These are phyloP conservation scores for Saccharomyces hybrid DNA, from an alignment of 1,139 yeast species.

Conservation along the genomic window DNA sequence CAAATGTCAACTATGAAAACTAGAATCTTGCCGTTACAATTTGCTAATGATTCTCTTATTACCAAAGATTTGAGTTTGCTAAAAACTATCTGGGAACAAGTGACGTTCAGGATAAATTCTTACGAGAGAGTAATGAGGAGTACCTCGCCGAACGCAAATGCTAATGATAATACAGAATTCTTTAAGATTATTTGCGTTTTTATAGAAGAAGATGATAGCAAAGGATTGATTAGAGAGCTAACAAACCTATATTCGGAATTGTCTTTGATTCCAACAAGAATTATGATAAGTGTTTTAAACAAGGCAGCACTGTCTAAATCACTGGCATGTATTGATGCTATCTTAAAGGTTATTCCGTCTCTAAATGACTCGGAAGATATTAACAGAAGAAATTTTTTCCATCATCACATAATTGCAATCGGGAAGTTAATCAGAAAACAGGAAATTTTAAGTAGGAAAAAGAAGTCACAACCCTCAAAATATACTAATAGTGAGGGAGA, in stretches of 20 bases:
- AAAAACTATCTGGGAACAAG: background rate
- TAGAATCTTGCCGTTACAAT: constrained; percentile 67
- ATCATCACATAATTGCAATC: constrained; percentile 67
- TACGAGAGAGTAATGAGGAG: background rate
- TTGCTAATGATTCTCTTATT: constrained; percentile 61
- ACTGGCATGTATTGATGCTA: constrained; percentile 47
- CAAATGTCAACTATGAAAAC: constrained; percentile 62
- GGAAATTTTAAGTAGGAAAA: background rate
- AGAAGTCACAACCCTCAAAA: background rate
- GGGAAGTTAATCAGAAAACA: constrained; percentile 41
- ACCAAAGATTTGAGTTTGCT: constrained; percentile 41
- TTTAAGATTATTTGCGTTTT: constrained; percentile 22
- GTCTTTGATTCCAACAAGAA: constrained; percentile 32
- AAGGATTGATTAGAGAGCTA: constrained; percentile 38
- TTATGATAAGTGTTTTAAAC: constrained; percentile 43
- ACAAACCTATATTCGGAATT: constrained; percentile 35
- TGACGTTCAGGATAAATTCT: background rate
- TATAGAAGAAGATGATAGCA: constrained; percentile 42
- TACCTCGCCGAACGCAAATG: background rate
- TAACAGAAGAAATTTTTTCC: constrained; percentile 77
- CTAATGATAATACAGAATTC: background rate
- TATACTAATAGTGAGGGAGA: background rate
- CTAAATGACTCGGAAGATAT: constrained; percentile 64
- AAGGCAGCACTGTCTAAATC: constrained; percentile 53
- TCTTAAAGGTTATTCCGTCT: constrained; percentile 43